Evolutionary conservation across 441 rosid genomes (phyloP).

Genomic region (Jatropha podagrica): DNA sequence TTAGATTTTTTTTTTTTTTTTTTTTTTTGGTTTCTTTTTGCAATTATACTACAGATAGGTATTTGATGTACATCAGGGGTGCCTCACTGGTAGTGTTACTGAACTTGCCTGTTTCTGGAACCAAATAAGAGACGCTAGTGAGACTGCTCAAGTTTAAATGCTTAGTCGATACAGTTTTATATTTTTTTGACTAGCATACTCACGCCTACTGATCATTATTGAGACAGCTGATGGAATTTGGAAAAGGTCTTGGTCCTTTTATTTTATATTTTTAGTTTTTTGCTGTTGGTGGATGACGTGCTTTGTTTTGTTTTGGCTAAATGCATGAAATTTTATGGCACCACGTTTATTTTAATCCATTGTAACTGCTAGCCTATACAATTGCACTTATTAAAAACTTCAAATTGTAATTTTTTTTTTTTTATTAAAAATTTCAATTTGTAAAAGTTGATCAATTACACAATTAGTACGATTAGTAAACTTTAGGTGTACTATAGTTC

Average conservation of each 20-base stretch:
- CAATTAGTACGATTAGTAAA: too few relatives aligned
- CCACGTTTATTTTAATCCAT: too few relatives aligned
- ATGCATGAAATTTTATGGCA: too few relatives aligned
- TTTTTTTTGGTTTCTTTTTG: not conserved
- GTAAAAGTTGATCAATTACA: too few relatives aligned
- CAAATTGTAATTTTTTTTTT: too few relatives aligned
- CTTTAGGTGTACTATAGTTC: too few relatives aligned
- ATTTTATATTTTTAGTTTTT: not conserved
- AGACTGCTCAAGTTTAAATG: not conserved
- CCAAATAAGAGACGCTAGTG: conserved; percentile 22
- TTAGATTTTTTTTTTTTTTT: conserved; percentile 11
- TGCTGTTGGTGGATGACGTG: not conserved
- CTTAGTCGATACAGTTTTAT: not conserved
- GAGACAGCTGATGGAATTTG: not conserved
- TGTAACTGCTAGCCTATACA: too few relatives aligned
- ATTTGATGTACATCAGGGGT: conserved; percentile 33
- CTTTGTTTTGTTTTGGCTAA: too few relatives aligned
- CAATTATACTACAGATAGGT: conserved; percentile 28
- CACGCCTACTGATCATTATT: not conserved
- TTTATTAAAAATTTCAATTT: too few relatives aligned
- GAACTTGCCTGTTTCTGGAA: not conserved
- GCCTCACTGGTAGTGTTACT: conserved; percentile 17
- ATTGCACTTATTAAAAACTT: too few relatives aligned
- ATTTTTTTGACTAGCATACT: not conserved
- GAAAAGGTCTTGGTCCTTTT: not conserved